phyloP scores from a whole-genome alignment of 805 yeast species.

The Cyberlindnera japonica region DNA sequence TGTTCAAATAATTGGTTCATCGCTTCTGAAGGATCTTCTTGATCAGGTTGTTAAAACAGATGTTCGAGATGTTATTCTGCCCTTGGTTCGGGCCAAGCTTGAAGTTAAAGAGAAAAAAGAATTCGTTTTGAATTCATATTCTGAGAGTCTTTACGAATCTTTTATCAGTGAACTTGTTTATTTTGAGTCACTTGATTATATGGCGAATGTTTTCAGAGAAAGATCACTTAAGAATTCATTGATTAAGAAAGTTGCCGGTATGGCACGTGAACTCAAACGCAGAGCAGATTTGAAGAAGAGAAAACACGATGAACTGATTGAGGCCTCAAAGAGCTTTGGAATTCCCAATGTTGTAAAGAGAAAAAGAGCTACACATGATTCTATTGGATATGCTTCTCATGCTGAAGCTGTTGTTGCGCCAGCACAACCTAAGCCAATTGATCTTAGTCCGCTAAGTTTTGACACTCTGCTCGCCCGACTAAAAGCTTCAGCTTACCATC shows the following conservation, averaged over 20 bases:
- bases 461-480: slow-evolving; percentile 19
- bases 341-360: slow-evolving; percentile 27
- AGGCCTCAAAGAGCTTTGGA: slow-evolving; percentile 35
- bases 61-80: slow-evolving; percentile 11
- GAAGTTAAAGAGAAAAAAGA: slow-evolving; percentile 20
- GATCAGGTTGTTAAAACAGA: slow-evolving; percentile 22
- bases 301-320: slow-evolving; percentile 36
- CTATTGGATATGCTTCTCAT: slow-evolving; percentile 1
- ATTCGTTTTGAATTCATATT: slow-evolving; percentile 36
- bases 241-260: slow-evolving; percentile 31
- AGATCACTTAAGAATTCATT: slow-evolving; percentile 29
- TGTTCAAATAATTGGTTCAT: slow-evolving; percentile 11
- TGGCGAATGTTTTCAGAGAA: slow-evolving; percentile 42
- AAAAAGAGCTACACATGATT: slow-evolving; percentile 15
- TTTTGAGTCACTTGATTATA: slow-evolving; percentile 37
- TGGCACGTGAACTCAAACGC: slow-evolving; percentile 26
- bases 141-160: slow-evolving; percentile 53
- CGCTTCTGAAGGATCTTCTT: slow-evolving; percentile 19
- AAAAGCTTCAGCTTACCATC: not conserved
- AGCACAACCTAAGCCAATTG: slow-evolving; percentile 14
- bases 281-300: slow-evolving; percentile 33
- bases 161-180: slow-evolving; percentile 57
- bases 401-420: no score
- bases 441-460: slow-evolving; percentile 25
- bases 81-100: slow-evolving; percentile 16